Conservation (phyloP, 169 alveolate species). For the Eimeria tenella region DNA sequence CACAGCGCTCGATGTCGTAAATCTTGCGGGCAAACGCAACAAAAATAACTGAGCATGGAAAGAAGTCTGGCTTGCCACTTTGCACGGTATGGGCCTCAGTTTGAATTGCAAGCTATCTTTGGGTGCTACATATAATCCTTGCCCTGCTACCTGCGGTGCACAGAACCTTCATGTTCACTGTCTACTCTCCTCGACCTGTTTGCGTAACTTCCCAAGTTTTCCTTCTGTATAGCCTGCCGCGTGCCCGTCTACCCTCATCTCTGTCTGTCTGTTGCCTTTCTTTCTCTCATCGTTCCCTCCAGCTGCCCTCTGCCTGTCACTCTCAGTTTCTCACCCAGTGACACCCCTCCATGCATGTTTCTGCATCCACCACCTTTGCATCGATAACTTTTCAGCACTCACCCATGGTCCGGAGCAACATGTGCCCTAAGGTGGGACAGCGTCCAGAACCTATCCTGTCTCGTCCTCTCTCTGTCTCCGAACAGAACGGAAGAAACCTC, state of each 20-base stretch:
- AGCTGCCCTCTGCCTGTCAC: background rate
- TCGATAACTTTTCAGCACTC: background rate
- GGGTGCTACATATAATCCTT: no score
- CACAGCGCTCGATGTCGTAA: slow-evolving; percentile 55
- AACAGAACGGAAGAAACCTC: slow-evolving; percentile 62
- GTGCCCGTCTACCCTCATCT: no score
- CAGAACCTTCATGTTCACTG: no score
- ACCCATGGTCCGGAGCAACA: slow-evolving; percentile 80
- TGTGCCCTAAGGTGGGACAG: slow-evolving; percentile 75
- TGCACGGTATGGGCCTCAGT: no score
- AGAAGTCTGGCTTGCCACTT: no score
- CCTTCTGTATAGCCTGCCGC: no score
- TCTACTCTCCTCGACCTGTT: no score
- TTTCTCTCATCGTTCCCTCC: background rate
- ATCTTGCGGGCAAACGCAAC: background rate
- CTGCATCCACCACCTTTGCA: background rate
- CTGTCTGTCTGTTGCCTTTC: background rate
- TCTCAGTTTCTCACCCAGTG: background rate
- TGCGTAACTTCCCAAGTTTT: no score
- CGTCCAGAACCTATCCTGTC: slow-evolving; percentile 73
- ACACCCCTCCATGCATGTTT: background rate
- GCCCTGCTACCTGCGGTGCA: no score
- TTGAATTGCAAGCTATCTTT: no score
- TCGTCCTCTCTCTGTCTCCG: slow-evolving; percentile 60
- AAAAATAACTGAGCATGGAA: background rate